Evolutionary conservation across 2,329 filamentous ascomycete genomes (phyloP), one percentile per base, ranked within the genome.

Genomic region (Xylariaceae sp.): DNA sequence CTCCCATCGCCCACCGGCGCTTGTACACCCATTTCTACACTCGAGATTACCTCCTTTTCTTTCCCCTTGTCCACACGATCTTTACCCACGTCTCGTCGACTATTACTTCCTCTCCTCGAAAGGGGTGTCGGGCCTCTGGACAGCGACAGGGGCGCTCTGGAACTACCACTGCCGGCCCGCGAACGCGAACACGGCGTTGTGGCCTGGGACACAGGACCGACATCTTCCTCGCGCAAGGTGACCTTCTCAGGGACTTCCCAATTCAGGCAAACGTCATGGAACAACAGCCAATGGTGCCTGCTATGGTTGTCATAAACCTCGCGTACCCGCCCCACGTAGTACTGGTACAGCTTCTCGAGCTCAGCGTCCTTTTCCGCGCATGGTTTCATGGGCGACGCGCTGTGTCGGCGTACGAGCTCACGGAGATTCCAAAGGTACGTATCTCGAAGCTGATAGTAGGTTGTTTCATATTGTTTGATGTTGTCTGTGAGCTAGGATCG

Each of bases 391-490:
- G 53, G 53, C 30, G 43, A 20, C 1, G 47, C 7, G 4, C 27
- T 44, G 51, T 65, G 62, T 15, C 57, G 48, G 20, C 45, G 52
- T n/a, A 51, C 35, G 9, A 66, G 61, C 40, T 63, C 53, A 9
- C 53, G 55, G n/a, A 64, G 56, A 55, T 65, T 66, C 58, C 52
- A 60, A 23, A 58, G 15, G 57, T 66, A 66, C 1, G 63, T 65
- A 7, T 61, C 56, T 10, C 60, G 55, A 3, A 66, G 60, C 16
- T 41, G 29, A 1, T 40, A 41, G 13, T 63, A 45, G 32, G 59
- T 20, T 1, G 42, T 41, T 39, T 61, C 59, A 54, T 66, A 66
- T 5, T 53, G 55, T 33, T 60, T 51, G 33, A 65, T 58, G 30
- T 64, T 61, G 29, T 55, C 53, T n/a, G 49, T 58, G 35, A 65